A percentile compares a stretch with the other conserved stretches of the same genome.
These are phyloP conservation scores for Tylopilus sp. DNA, from an alignment of 768 basidiomycete species.

Conservation along the genomic window DNA sequence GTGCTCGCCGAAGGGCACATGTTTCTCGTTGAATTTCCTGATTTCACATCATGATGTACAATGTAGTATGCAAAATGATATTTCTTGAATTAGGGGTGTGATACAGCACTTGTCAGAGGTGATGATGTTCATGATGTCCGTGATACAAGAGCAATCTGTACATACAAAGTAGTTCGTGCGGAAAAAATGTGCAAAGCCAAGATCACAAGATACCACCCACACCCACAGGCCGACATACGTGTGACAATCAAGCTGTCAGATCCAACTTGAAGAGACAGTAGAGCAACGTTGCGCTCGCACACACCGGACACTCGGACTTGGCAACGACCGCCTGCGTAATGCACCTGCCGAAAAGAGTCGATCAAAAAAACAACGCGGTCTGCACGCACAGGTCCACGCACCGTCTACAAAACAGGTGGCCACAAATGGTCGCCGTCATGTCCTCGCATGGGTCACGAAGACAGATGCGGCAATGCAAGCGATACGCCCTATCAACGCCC, in stretches of 20 bases:
- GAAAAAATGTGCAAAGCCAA: neutral
- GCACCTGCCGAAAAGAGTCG: constrained; percentile 42
- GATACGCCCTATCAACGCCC: constrained; percentile 1
- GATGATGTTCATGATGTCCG: too few species aligned
- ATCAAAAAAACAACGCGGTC: neutral
- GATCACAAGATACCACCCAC: neutral
- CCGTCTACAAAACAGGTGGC: constrained; percentile 60
- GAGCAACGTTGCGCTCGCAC: constrained; percentile 45
- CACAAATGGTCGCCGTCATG: constrained; percentile 58
- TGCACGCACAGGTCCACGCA: constrained; percentile 21
- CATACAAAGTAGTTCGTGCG: neutral
- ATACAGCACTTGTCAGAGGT: neutral
- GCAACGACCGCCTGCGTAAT: constrained; percentile 48
- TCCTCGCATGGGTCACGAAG: constrained; percentile 46
- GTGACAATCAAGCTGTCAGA: constrained; percentile 25
- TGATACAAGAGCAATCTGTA: neutral
- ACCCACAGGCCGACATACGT: too few species aligned
- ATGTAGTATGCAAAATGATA: neutral
- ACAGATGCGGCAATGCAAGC: constrained; percentile 51
- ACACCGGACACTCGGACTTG: constrained; percentile 49
- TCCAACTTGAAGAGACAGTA: constrained; percentile 59
- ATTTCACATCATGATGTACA: too few species aligned
- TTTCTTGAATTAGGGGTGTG: neutral
- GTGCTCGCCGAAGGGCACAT: too few species aligned
- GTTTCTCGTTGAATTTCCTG: too few species aligned